These are phyloP conservation scores for Mycena epipterygia DNA, from an alignment of 768 basidiomycete genomes.

Conservation along the genomic window DNA sequence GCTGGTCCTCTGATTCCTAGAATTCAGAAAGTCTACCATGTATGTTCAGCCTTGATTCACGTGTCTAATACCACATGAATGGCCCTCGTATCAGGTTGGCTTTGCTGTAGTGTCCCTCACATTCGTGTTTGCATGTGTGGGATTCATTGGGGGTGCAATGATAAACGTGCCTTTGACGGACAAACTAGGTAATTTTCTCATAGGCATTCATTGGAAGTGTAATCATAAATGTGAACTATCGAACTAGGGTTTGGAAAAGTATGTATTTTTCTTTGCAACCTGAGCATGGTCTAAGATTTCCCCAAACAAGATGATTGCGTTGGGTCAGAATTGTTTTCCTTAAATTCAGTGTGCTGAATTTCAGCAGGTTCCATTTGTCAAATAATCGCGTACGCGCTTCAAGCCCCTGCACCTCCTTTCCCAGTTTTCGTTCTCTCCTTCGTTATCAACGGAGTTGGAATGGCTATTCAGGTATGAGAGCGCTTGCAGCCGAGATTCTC, in stretches of 20 bases:
- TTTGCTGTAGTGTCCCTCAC: slow-evolving; percentile 72
- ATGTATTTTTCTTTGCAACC: not conserved
- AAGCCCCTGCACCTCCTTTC: slow-evolving; percentile 72
- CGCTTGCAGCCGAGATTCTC: not conserved
- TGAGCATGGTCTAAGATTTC: not conserved
- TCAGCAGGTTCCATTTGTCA: slow-evolving; percentile 65
- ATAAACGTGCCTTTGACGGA: slow-evolving; percentile 62
- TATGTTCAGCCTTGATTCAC: not conserved
- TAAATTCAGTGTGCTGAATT: not conserved
- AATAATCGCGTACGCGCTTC: slow-evolving; percentile 66
- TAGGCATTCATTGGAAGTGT: not conserved
- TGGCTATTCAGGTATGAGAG: slow-evolving; percentile 58
- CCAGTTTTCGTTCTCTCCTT: slow-evolving; percentile 69
- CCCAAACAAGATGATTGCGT: slow-evolving; percentile 9
- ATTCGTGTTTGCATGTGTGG: slow-evolving; percentile 61
- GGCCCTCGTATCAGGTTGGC: slow-evolving; percentile 50
- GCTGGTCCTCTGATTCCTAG: slow-evolving; percentile 32
- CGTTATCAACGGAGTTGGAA: slow-evolving; percentile 58
- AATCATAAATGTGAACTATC: no score
- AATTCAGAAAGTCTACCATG: slow-evolving; percentile 31
- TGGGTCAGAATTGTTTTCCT: not conserved
- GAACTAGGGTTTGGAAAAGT: slow-evolving; percentile 57
- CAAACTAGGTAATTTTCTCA: not conserved
- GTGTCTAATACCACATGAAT: no score
- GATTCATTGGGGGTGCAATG: slow-evolving; percentile 60